phyloP scores from a whole-genome alignment of 768 basidiomycete species.

The Mrakia gelida region DNA sequence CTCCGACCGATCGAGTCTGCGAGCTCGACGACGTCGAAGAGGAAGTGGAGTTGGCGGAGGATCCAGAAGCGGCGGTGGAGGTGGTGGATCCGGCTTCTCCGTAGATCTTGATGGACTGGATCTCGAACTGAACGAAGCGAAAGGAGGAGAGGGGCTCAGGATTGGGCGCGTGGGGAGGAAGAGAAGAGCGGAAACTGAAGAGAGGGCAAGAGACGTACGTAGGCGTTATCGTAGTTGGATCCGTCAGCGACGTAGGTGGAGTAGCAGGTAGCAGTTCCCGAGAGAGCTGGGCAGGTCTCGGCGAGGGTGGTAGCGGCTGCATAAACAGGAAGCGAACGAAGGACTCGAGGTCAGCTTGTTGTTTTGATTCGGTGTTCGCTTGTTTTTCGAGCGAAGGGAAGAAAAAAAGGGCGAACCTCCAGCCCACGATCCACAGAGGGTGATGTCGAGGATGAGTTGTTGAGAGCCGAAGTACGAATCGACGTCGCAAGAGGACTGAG shows the following conservation, averaged over 20 bases:
- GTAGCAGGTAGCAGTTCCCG: conserved; percentile 55
- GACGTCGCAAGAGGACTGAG: conserved; percentile 55
- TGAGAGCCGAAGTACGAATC: conserved; percentile 41
- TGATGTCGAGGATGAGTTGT: conserved; percentile 57
- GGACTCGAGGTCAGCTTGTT: no score
- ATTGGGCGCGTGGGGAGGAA: no score
- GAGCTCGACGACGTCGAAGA: background rate
- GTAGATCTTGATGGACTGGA: conserved; percentile 59
- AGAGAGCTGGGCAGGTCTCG: conserved; percentile 42
- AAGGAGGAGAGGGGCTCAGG: background rate
- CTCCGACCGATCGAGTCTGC: no score
- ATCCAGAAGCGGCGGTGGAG: background rate
- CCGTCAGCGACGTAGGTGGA: conserved; percentile 55
- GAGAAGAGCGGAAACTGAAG: background rate
- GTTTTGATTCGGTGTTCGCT: no score
- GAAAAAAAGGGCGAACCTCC: conserved; percentile 40
- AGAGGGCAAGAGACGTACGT: conserved; percentile 38
- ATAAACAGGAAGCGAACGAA: no score
- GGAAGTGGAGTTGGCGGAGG: background rate
- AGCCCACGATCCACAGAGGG: conserved; percentile 57
- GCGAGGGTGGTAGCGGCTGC: conserved; percentile 50
- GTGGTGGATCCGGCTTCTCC: conserved; percentile 15
- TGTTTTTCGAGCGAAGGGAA: background rate
- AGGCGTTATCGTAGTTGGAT: conserved; percentile 60
- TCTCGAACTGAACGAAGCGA: conserved; percentile 52